Percentiles rank a stretch among this genome's conserved stretches.
Evolutionary conservation across 257 asterid genomes (phyloP).

Genomic region (Nyctanthes arbortristis): DNA sequence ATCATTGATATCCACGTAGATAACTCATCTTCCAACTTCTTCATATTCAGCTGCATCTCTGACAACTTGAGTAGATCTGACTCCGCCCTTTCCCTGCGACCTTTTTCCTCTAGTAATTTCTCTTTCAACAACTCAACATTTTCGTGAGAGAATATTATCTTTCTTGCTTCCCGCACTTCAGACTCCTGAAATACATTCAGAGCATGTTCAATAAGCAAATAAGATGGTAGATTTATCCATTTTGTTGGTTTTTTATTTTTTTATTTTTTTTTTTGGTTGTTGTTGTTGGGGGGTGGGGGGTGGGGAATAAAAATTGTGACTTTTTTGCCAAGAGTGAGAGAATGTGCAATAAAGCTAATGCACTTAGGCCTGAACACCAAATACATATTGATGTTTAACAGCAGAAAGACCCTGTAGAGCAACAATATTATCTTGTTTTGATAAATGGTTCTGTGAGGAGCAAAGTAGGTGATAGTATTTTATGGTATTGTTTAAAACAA

Average conservation of each 20-base stretch:
- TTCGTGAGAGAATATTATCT: constrained; percentile 74
- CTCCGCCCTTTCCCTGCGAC: constrained; percentile 83
- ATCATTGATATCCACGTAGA: constrained; percentile 73
- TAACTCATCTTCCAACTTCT: constrained; percentile 76
- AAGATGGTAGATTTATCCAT: constrained; percentile 1
- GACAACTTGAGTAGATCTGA: constrained; percentile 65
- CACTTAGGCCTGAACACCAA: constrained; percentile 5
- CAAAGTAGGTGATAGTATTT: background rate
- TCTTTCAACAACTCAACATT: constrained; percentile 75
- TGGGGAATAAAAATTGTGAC: background rate
- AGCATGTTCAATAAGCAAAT: constrained; percentile 23
- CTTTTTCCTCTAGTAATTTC: constrained; percentile 79
- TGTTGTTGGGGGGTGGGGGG: too few species aligned
- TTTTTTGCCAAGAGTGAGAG: constrained; percentile 11
- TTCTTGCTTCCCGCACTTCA: constrained; percentile 90
- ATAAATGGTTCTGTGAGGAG: constrained; percentile 2
- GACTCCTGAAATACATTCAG: constrained; percentile 62
- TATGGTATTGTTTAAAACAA: background rate
- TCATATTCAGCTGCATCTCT: constrained; percentile 48
- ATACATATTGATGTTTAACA: background rate
- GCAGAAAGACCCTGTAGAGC: constrained; percentile 9
- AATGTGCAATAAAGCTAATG: background rate
- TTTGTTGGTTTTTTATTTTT: too few species aligned
- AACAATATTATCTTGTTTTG: constrained; percentile 12
- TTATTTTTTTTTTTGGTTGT: too few species aligned